phyloP scores from a whole-genome alignment of 345 rosid species.

The Aquilaria sinensis region DNA sequence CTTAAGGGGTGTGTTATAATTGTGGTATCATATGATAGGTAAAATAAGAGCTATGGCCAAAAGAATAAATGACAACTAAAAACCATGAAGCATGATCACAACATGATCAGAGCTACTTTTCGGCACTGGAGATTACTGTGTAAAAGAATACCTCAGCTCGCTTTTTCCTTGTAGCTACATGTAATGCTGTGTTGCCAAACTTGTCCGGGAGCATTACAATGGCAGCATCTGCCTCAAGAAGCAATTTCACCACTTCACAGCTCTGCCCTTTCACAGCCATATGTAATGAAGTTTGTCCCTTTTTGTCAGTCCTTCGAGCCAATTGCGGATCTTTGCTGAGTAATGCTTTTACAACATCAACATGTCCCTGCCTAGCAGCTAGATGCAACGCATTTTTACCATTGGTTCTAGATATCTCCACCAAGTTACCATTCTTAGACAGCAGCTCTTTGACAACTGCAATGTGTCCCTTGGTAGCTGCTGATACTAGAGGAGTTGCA shows the following conservation, averaged over 20 bases:
- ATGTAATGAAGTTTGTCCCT: constrained; percentile 93
- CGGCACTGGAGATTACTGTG: too few relatives aligned
- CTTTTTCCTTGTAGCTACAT: constrained; percentile 91
- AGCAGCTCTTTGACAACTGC: constrained; percentile 78
- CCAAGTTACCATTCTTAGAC: constrained; percentile 67
- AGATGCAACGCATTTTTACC: constrained; percentile 91
- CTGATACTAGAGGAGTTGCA: constrained; percentile 84
- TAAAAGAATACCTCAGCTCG: constrained; percentile 57
- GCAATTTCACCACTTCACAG: constrained; percentile 81
- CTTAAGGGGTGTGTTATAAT: too few relatives aligned
- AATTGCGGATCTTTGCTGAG: constrained; percentile 74
- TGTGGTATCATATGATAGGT: too few relatives aligned
- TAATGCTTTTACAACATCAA: constrained; percentile 69
- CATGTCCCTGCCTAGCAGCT: constrained; percentile 89
- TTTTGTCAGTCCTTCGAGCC: constrained; percentile 87
- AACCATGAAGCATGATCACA: too few relatives aligned
- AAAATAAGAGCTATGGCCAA: too few relatives aligned
- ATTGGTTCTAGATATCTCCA: constrained; percentile 71
- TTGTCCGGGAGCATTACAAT: constrained; percentile 95
- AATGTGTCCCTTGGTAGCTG: constrained; percentile 88
- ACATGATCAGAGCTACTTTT: too few relatives aligned
- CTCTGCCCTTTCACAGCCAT: constrained; percentile 96
- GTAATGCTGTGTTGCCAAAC: constrained; percentile 87
- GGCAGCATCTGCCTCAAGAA: constrained; percentile 93
- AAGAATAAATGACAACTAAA: too few relatives aligned